These are phyloP conservation scores for Trametes punicea DNA, from an alignment of 768 basidiomycete species.

Conservation along the genomic window DNA sequence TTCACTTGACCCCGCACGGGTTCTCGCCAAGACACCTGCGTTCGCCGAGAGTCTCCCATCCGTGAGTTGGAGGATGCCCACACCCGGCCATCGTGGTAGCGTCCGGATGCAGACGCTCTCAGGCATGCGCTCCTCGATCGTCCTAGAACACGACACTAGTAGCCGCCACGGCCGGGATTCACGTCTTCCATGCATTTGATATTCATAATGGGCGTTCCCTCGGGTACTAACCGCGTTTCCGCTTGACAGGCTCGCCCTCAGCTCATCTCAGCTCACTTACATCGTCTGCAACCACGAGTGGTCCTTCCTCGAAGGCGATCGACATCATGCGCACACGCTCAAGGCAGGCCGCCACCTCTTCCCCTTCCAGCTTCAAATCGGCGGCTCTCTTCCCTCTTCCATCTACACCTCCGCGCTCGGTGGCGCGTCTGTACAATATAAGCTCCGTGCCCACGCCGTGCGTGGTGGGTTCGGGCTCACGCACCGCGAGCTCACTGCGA, in stretches of 20 bases:
- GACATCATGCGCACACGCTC: constrained; percentile 77
- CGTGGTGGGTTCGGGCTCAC: constrained; percentile 63
- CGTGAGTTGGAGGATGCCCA: background rate
- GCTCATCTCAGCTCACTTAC: constrained; percentile 49
- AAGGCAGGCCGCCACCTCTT: constrained; percentile 95
- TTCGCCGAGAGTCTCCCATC: background rate
- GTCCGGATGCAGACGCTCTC: background rate
- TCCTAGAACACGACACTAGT: constrained; percentile 1
- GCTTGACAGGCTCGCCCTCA: constrained; percentile 31
- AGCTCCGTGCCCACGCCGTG: constrained; percentile 80
- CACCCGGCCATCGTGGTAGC: background rate
- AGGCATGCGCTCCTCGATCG: background rate
- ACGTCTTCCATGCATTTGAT: constrained; percentile 7
- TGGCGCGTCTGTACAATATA: constrained; percentile 77
- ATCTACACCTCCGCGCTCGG: constrained; percentile 53
- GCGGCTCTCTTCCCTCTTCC: constrained; percentile 80
- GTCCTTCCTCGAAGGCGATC: constrained; percentile 88
- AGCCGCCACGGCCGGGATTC: constrained; percentile 2
- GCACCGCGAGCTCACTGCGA: constrained; percentile 57
- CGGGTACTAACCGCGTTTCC: constrained; percentile 1
- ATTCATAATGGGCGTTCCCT: background rate
- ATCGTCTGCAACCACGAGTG: constrained; percentile 80
- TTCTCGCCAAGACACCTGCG: background rate
- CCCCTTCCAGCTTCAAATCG: constrained; percentile 86
- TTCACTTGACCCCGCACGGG: background rate